Base-by-base conservation (phyloP, 2,329 filamentous ascomycete genomes). In the Alternaria infectoria region DNA sequence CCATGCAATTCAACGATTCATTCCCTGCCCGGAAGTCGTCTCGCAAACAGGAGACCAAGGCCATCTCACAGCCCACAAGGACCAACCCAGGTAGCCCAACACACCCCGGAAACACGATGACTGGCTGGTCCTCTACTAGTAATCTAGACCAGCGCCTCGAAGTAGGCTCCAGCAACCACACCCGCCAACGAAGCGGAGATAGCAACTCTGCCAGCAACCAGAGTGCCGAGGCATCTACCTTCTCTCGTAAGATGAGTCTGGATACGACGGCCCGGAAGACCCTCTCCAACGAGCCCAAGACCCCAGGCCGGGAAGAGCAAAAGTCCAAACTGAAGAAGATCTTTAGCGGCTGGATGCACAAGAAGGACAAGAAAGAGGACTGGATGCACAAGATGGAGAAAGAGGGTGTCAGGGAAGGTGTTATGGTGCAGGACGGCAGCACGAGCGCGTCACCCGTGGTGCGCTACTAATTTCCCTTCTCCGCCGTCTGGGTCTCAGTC, bases 351-450 rank as follows among this genome's bases (percentile, higher is more conserved):
- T 79, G 77, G 77, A 76, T 76, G 69, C 58, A 68, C 6, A 80
- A 77, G 59, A 79, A 78, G 62, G 80, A 77, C 52, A 80, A 77
- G 65, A 76, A 76, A 46, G 76, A 74, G 15, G 76, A 77, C 49
- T 82, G 81, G 80, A 82, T 82, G 81, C 77, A 81, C 15, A 75
- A 77, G 59, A 68, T 82, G 21, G 78, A 81, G 52, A 79, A 78
- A 61, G 71, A 79, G 17, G 81, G 81, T 3, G 72, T 81, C n/a
- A 80, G 76, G 54, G 75, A 76, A 40, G 81, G 81, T 15, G 72
- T 82, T 12, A 61, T 80, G 60, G 66, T 78, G 12, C 74, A 75
- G 55, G 76, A 78, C 13, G 70, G 72, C 43, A 65, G 67, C 43
- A 69, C 71, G 17, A 44, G 50, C 21, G 66, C 72, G 21, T 62